Evolutionary conservation across 768 basidiomycete genomes (phyloP).

Genomic region (Mycena vitilis): DNA sequence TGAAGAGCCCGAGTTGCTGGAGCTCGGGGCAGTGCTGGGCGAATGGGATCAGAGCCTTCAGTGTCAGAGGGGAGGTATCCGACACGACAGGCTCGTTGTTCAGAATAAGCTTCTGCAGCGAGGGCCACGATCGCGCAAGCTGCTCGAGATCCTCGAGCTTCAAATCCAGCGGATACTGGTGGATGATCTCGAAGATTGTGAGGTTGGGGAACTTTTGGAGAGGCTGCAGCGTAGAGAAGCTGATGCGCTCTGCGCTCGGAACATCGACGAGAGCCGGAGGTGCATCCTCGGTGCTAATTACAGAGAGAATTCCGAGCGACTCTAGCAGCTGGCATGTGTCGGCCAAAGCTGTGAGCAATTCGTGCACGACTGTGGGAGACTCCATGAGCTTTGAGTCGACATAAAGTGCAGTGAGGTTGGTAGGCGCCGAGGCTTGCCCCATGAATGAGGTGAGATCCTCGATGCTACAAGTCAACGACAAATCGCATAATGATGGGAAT

Average conservation of each 20-base stretch:
- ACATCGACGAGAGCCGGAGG: slow-evolving; percentile 21
- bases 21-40: slow-evolving; percentile 53
- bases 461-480: slow-evolving; percentile 59
- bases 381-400: slow-evolving; percentile 62
- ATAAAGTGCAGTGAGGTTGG: slow-evolving; percentile 62
- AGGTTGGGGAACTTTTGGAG: slow-evolving; percentile 42
- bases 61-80: slow-evolving; percentile 47
- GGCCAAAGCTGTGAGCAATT: slow-evolving; percentile 57
- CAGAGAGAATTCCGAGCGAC: slow-evolving; percentile 55
- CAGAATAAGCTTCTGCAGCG: slow-evolving; percentile 55
- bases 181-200: slow-evolving; percentile 50
- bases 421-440: slow-evolving; percentile 55
- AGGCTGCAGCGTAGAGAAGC: slow-evolving; percentile 49
- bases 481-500: slow-evolving; percentile 65
- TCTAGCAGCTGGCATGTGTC: slow-evolving; percentile 62
- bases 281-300: slow-evolving; percentile 36
- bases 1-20: slow-evolving; percentile 54
- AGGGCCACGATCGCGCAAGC: slow-evolving; percentile 59
- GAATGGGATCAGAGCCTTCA: slow-evolving; percentile 54
- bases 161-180: slow-evolving; percentile 53
- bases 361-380: slow-evolving; percentile 52
- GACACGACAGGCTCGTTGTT: slow-evolving; percentile 58
- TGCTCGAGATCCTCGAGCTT: slow-evolving; percentile 56
- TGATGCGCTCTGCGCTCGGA: slow-evolving; percentile 43
- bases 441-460: slow-evolving; percentile 60